phyloP scores from a whole-genome alignment of 306 rosid genomes.

The Pueraria montana region DNA sequence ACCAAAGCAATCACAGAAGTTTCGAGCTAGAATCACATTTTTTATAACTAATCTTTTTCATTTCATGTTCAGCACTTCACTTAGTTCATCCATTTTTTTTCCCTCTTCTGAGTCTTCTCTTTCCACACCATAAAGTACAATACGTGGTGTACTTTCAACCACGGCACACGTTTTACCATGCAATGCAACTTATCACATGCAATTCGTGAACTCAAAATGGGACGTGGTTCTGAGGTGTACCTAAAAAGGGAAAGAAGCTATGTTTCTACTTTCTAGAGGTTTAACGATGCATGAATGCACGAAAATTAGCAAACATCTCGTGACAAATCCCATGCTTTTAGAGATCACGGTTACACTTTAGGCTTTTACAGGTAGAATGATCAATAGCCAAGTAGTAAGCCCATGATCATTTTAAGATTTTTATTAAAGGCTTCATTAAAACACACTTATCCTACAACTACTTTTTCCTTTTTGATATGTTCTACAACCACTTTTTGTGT shows the following conservation, averaged over 20 bases:
- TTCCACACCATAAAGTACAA: conserved; percentile 34
- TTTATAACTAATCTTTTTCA: conserved; percentile 36
- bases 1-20: background rate
- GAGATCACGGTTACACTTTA: conserved; percentile 53
- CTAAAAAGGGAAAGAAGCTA: conserved; percentile 40
- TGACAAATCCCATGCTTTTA: conserved; percentile 50
- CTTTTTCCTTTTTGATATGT: conserved; percentile 33
- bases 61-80: conserved; percentile 44
- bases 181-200: conserved; percentile 51
- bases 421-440: conserved; percentile 29
- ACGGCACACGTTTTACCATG: conserved; percentile 20
- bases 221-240: conserved; percentile 36
- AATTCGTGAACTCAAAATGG: conserved; percentile 51
- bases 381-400: conserved; percentile 46
- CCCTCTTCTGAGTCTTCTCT: background rate
- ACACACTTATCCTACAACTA: conserved; percentile 44
- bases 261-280: conserved; percentile 23
- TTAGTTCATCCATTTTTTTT: background rate
- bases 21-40: background rate
- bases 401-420: conserved; percentile 49
- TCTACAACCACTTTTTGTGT: conserved; percentile 34
- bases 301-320: conserved; percentile 52
- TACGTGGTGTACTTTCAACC: conserved; percentile 46
- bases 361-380: conserved; percentile 56
- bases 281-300: conserved; percentile 22